Evolutionary conservation across 352 stramenopile genomes (phyloP), one percentile per base, ranked within the genome.

Genomic region (Pythium phragmitis): DNA sequence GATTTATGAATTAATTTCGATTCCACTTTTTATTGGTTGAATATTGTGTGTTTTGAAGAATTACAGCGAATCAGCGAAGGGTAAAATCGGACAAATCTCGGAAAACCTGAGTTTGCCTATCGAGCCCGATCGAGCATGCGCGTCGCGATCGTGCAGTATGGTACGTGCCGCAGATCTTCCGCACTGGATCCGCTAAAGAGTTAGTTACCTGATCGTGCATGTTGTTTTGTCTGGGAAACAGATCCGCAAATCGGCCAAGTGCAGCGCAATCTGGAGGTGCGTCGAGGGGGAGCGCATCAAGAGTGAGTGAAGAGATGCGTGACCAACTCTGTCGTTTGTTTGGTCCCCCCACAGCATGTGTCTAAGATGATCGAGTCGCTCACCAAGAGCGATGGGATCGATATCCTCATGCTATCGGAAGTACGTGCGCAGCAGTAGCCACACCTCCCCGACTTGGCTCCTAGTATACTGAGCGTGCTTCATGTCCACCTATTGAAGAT

Each of bases 341-440:
- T 17, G 19, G 5, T 23, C 14, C 47, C 43, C 9, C 21, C 84
- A 69, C 64, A 92, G 80, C 56, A 90, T 46, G 80, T 92, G 43
- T 62, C 85, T 41, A 49, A 73, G 39, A 90, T 93, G 84, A 52
- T 95, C n/a, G 50, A 67, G 19, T 64, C 63, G n/a, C 67, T 91
- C 1, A 73, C 68, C 2, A 47, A 69, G 28, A 67, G 70, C 13
- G 82, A 89, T 39, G 56, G 58, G 16, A 73, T 95, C 17, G 77
- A 91, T 46, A 70, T 95, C 7, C 63, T 95, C 28, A 90, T 93
- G 81, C 63, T 95, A 52, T 83, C 82, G 0, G 86, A 95, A 77
- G 85, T 92, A 63, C 17, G 33, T 33, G 26, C 17, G 6, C 6
- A 30, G 26, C 26, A 30, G 26, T 30, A 5, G 26, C 26, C 45